Base-by-base conservation (phyloP, 1,139 yeast genomes). In the Debaryomyces robertsiae region DNA sequence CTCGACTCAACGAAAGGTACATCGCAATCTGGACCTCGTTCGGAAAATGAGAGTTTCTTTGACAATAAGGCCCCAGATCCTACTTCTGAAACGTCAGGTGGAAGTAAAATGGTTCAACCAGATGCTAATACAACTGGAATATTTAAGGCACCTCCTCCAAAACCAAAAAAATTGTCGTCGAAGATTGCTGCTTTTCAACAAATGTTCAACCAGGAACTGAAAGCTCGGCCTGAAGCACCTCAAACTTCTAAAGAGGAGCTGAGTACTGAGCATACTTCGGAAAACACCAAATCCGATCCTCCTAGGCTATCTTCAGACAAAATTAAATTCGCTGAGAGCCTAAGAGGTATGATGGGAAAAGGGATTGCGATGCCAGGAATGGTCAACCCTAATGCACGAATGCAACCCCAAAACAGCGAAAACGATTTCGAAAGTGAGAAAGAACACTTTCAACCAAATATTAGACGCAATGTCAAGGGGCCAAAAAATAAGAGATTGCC, bases 401-500 rank as follows among this genome's bases (percentile, higher is more conserved):
- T 44, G 25, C 42, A 42, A 16, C 41, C 37, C 6, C 31, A 31
- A 13, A 39, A 40, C 6, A 36, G 30, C 4, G 47, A 34, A 6
- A 38, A 39, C 6, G 30, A 36, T 9, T 16, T 46, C 9, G 41
- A 52, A 2, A 75, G 72, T 46, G 57, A 61, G 1, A 67, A 79
- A 50, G 66, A 69, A 44, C 63, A 73, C 9, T 29, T n/a, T 18
- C 17, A 11, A 14, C 15, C 15, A 19, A 39, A 17, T 30, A 13
- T 32, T 14, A 48, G 19, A 31, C 49, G 27, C 44, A 57, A 64
- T 22, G 75, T 95, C 49, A 80, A 69, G 49, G 96, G 95, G 0
- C 96, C 96, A 18, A 74, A 77, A 46, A 91, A 93, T 0, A 79
- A 94, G 45, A 79, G 83, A 49, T 67, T 88, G 38, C 96, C 96